Evolutionary conservation across 2,329 filamentous ascomycete species (phyloP).

Genomic region (Scedosporium boydii): DNA sequence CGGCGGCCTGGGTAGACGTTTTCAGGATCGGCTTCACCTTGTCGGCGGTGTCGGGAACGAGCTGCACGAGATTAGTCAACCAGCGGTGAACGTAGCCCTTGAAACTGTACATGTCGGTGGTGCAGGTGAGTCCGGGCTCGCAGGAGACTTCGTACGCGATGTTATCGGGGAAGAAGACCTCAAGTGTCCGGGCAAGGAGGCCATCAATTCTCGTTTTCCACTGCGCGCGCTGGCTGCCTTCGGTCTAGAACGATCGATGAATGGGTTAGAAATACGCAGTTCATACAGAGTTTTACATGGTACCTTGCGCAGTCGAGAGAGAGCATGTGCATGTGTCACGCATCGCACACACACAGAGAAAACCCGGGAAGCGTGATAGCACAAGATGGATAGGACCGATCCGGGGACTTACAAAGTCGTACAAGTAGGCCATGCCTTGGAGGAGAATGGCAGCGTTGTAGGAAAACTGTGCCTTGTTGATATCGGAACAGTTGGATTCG

Average conservation of each 20-base stretch:
- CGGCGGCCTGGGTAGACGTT: slow-evolving; percentile 42
- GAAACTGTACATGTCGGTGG: slow-evolving; percentile 54
- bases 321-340: no score
- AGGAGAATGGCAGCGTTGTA: slow-evolving; percentile 45
- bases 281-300: no score
- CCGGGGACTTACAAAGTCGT: slow-evolving; percentile 32
- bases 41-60: slow-evolving; percentile 43
- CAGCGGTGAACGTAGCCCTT: slow-evolving; percentile 51
- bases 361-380: neutral
- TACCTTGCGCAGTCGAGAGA: no score
- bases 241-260: slow-evolving; percentile 9
- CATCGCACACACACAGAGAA: no score
- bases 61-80: slow-evolving; percentile 41
- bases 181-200: slow-evolving; percentile 36
- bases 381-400: no score
- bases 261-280: slow-evolving; percentile 10
- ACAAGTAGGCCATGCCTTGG: slow-evolving; percentile 48
- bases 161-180: slow-evolving; percentile 36
- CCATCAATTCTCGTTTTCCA: slow-evolving; percentile 45
- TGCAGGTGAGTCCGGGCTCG: slow-evolving; percentile 44
- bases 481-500: slow-evolving; percentile 38
- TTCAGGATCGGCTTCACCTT: slow-evolving; percentile 41
- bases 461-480: slow-evolving; percentile 44
- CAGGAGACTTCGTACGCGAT: slow-evolving; percentile 56
- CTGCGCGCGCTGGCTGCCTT: slow-evolving; percentile 14